These are phyloP conservation scores for Trypanosoma mega DNA, from an alignment of 208 protist genomes.

Conservation along the genomic window DNA sequence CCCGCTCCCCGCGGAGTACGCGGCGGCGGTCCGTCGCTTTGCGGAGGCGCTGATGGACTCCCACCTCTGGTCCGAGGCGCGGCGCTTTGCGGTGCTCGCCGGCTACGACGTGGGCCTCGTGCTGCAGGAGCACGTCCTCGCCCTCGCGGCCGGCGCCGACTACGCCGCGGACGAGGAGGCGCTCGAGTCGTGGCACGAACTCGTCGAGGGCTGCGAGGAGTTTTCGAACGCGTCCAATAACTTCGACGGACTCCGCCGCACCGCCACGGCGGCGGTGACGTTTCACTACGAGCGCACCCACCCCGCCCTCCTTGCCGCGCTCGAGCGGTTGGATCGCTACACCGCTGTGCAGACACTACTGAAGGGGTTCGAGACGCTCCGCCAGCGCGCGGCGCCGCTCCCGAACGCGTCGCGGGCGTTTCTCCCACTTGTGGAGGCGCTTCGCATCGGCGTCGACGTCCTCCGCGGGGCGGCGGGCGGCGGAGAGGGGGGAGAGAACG, in stretches of 20 bases:
- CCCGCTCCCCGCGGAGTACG: conserved; percentile 34
- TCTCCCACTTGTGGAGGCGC: conserved; percentile 19
- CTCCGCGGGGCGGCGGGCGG: conserved; percentile 10
- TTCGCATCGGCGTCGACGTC: conserved; percentile 20
- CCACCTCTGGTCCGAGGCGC: conserved; percentile 73
- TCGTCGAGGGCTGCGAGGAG: conserved; percentile 61
- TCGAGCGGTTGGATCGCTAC: conserved; percentile 58
- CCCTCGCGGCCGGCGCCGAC: conserved; percentile 32
- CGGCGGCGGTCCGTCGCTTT: conserved; percentile 44
- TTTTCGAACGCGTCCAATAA: conserved; percentile 53
- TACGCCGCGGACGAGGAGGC: conserved; percentile 34
- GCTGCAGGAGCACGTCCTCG: conserved; percentile 56
- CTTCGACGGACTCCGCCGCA: conserved; percentile 49
- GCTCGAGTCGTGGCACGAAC: conserved; percentile 43
- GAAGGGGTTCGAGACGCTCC: conserved; percentile 44
- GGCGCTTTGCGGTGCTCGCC: conserved; percentile 49
- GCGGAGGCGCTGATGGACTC: conserved; percentile 61
- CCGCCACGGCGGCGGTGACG: conserved; percentile 46
- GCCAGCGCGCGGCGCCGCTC: conserved; percentile 19
- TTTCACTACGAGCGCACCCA: conserved; percentile 43
- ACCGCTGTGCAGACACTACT: conserved; percentile 67
- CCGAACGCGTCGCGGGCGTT: conserved; percentile 4
- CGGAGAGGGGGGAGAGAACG: conserved; percentile 1
- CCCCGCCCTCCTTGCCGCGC: conserved; percentile 44
- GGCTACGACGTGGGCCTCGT: conserved; percentile 31